Conservation (phyloP, 2,329 filamentous ascomycete genomes). For the Hypoxylon sp. region DNA sequence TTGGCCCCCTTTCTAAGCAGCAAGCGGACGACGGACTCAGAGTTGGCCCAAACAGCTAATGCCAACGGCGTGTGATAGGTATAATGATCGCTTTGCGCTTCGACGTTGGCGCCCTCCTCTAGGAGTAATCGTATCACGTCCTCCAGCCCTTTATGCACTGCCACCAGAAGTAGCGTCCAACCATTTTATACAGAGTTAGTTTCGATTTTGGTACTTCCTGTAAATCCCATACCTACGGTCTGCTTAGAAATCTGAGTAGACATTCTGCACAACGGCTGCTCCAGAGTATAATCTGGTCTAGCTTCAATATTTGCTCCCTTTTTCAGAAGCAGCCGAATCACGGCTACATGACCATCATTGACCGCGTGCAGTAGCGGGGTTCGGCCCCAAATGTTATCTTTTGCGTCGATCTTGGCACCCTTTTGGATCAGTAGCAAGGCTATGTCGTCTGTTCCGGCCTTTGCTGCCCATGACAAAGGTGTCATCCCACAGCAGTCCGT, state of each 20-base stretch:
- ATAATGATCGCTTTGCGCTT: not conserved
- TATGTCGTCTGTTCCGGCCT: not conserved
- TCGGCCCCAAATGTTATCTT: not conserved
- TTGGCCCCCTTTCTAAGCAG: not conserved
- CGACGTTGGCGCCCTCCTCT: conserved; percentile 6
- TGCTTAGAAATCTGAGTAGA: too few relatives aligned
- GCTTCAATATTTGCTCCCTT: not conserved
- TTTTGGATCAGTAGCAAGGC: not conserved
- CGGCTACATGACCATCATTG: not conserved
- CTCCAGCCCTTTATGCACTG: not conserved
- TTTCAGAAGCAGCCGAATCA: not conserved
- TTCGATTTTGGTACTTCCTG: not conserved
- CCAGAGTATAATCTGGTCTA: not conserved
- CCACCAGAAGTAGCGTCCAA: not conserved
- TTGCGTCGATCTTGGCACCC: too few relatives aligned
- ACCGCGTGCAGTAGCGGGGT: conserved; percentile 1
- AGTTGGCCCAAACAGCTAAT: not conserved
- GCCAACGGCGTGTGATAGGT: conserved; percentile 6
- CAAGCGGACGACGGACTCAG: not conserved
- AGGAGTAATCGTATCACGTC: conserved; percentile 10
- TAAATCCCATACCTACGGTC: not conserved
- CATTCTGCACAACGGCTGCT: conserved; percentile 3
- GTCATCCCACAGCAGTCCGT: conserved; percentile 1
- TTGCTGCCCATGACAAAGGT: not conserved
- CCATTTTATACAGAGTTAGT: not conserved